Base-by-base conservation (phyloP, 208 protist genomes). In the Leishmania turanica region DNA sequence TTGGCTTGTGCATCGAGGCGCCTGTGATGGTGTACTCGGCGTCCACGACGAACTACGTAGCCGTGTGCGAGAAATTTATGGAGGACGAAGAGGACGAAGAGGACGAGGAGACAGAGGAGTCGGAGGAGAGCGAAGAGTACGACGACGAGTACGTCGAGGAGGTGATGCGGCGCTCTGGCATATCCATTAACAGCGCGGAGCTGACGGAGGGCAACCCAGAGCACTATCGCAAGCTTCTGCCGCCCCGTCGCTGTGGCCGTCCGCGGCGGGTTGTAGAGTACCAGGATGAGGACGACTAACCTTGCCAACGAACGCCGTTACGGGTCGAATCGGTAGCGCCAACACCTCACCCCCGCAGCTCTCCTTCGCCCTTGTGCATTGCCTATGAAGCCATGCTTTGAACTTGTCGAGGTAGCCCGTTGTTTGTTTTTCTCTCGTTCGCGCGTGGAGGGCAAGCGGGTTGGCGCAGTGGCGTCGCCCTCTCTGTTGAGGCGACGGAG, bases 1-100 rank as follows among this genome's bases (percentile, higher is more conserved):
- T 96, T 51, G 93, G 93, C 6, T 82, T 97, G 17, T 94, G 89
- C 78, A 94, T 97, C 81, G 93, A 97, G 85, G 90, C 91, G 1
- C 93, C 93, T 1, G 85, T 80, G 19, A 95, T 97, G 91, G 89
- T 96, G 74, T 81, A 90, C 45, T 90, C 83, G 1, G 87, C 85
- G 15, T 88, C 79, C 69, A 85, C 69, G 34, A 91, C 94, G 84
- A 80, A 96, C 78, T 96, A 95, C 74, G 74, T 92, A 2, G 79
- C 83, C 1, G 78, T 95, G 4, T 95, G 91, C 78, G 90, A 96
- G 58, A 81, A 92, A 71, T 93, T 95, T 73, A 79, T 89, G 51
- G 84, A 85, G 75, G 83, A 89, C 78, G 84, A 95, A 58, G 88
- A 91, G 53, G 53, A 75, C 69, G 90, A 90, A 58, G 88, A 91